These are phyloP conservation scores for Rhynchosporium secalis DNA, from an alignment of 2,329 filamentous ascomycete genomes.

Conservation along the genomic window DNA sequence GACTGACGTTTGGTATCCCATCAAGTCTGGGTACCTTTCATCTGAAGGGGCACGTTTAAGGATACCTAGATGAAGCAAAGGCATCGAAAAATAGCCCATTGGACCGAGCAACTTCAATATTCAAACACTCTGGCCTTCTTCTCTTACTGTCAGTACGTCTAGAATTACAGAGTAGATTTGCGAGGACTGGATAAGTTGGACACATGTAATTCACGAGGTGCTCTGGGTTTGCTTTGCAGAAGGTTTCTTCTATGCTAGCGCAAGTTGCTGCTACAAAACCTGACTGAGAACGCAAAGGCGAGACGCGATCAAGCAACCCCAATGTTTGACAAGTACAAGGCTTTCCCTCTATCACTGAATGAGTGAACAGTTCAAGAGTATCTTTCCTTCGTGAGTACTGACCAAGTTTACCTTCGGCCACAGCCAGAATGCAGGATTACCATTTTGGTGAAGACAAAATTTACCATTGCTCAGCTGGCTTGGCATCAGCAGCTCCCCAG, in stretches of 20 bases:
- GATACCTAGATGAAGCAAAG: too few species aligned
- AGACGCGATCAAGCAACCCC: slow-evolving; percentile 78
- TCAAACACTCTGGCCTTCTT: too few species aligned
- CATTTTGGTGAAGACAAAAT: slow-evolving; percentile 30
- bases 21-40: too few species aligned
- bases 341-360: slow-evolving; percentile 76
- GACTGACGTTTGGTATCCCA: too few species aligned
- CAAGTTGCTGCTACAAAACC: slow-evolving; percentile 13
- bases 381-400: slow-evolving; percentile 99
- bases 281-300: slow-evolving; percentile 25
- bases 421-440: slow-evolving; percentile 34
- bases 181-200: not conserved
- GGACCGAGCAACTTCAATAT: too few species aligned
- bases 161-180: too few species aligned
- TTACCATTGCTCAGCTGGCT: slow-evolving; percentile 43
- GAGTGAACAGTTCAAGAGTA: slow-evolving; percentile 62
- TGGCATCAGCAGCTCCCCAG: slow-evolving; percentile 53
- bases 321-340: slow-evolving; percentile 81
- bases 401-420: slow-evolving; percentile 55
- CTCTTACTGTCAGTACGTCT: too few species aligned
- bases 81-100: too few species aligned
- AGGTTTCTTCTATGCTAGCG: slow-evolving; percentile 15
- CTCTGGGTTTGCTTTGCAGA: slow-evolving; percentile 13
- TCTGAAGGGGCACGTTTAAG: too few species aligned
- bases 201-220: slow-evolving; percentile 1